Conservation (phyloP, 495 filamentous ascomycete genomes). For the Penicillium robsamsonii region DNA sequence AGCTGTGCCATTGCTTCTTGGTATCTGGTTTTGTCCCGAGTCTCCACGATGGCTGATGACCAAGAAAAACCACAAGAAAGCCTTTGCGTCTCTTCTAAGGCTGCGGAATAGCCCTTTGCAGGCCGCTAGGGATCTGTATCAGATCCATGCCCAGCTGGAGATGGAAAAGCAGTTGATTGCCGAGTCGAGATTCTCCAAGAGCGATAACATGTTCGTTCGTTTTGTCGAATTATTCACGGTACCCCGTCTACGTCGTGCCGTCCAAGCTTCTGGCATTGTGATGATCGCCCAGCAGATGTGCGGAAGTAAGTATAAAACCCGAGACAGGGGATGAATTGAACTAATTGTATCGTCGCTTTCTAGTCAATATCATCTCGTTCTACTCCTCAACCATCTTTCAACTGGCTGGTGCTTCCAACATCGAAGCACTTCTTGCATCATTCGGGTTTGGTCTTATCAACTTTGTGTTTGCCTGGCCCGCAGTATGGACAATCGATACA, state of each 20-base stretch:
- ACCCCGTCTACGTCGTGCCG: slow-evolving; percentile 56
- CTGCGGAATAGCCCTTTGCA: slow-evolving; percentile 66
- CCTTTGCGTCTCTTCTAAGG: slow-evolving; percentile 57
- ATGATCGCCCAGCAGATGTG: slow-evolving; percentile 88
- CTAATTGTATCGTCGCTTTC: neutral
- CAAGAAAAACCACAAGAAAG: slow-evolving; percentile 60
- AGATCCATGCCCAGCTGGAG: slow-evolving; percentile 61
- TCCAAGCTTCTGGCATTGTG: slow-evolving; percentile 54
- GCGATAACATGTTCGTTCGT: slow-evolving; percentile 42
- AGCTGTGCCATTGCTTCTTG: slow-evolving; percentile 61
- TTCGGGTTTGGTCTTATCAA: slow-evolving; percentile 81
- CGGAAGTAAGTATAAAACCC: slow-evolving; percentile 47
- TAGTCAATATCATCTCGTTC: slow-evolving; percentile 76
- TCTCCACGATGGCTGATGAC: slow-evolving; percentile 56
- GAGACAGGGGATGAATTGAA: neutral
- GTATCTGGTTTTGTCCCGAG: slow-evolving; percentile 68
- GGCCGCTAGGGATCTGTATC: slow-evolving; percentile 74
- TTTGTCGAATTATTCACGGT: slow-evolving; percentile 57
- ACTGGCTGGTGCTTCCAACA: slow-evolving; percentile 56
- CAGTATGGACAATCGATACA: slow-evolving; percentile 82
- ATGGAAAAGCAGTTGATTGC: slow-evolving; percentile 35
- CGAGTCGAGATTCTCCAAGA: slow-evolving; percentile 19
- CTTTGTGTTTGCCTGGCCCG: slow-evolving; percentile 80
- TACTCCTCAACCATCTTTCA: slow-evolving; percentile 75
- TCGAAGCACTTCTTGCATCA: slow-evolving; percentile 64